Evolutionary conservation across 345 rosid genomes (phyloP).

Genomic region (Salix suchowensis): DNA sequence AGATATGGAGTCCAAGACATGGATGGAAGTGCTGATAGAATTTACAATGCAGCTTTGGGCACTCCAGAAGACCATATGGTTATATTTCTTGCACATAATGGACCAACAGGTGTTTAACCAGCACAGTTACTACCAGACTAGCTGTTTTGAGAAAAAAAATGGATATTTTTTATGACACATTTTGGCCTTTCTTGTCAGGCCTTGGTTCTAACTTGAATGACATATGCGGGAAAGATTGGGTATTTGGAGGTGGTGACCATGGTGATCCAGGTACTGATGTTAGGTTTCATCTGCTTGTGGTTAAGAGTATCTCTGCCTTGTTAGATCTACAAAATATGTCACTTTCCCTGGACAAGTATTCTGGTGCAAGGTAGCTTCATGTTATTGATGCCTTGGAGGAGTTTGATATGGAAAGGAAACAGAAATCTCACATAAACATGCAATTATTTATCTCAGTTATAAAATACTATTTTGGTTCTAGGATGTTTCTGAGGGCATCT

Average conservation of each 20-base stretch:
- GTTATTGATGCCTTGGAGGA: background rate
- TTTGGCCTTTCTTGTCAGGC: constrained; percentile 39
- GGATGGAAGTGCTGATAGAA: constrained; percentile 60
- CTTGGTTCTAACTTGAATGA: constrained; percentile 70
- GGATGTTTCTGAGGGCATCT: constrained; percentile 15
- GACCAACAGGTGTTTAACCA: constrained; percentile 55
- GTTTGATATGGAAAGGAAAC: background rate
- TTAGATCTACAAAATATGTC: background rate
- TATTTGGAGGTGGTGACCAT: constrained; percentile 66
- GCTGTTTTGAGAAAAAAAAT: background rate
- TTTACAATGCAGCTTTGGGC: constrained; percentile 49
- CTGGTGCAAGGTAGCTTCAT: background rate
- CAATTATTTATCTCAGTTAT: constrained; percentile 1
- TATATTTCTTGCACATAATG: constrained; percentile 81
- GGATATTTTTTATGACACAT: background rate
- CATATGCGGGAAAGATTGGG: constrained; percentile 87
- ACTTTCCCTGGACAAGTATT: background rate
- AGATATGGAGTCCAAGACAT: constrained; percentile 76
- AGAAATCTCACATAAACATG: background rate
- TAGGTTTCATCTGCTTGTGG: constrained; percentile 3
- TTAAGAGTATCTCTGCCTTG: background rate
- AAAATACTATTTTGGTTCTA: background rate
- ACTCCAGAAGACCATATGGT: constrained; percentile 69
- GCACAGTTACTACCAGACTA: constrained; percentile 6
- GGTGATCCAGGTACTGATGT: constrained; percentile 73